These are phyloP conservation scores for Petrea volubilis DNA, from an alignment of 257 asterid genomes.

Conservation along the genomic window DNA sequence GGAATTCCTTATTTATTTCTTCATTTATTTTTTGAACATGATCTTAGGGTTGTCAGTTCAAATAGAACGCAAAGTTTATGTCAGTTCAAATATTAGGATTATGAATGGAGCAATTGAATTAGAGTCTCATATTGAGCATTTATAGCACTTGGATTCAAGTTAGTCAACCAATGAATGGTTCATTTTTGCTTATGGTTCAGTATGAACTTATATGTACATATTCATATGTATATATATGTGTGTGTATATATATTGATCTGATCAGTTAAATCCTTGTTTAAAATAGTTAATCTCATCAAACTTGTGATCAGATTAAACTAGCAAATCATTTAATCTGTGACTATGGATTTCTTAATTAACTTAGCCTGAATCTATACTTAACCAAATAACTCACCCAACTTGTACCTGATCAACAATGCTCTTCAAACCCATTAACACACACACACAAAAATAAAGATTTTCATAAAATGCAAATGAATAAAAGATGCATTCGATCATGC, in stretches of 20 bases:
- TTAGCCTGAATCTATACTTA: conserved; percentile 48
- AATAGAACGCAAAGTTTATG: too few relatives aligned
- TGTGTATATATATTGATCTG: too few relatives aligned
- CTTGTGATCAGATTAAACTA: conserved; percentile 33
- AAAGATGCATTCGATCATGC: conserved; percentile 64
- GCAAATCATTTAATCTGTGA: conserved; percentile 23
- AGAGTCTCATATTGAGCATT: too few relatives aligned
- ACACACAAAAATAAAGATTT: conserved; percentile 11
- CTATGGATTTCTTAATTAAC: conserved; percentile 23
- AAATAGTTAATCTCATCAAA: conserved; percentile 29
- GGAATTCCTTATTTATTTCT: too few relatives aligned
- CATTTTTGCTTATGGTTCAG: neutral
- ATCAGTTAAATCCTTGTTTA: conserved; percentile 13
- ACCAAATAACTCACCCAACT: conserved; percentile 79
- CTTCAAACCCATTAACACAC: conserved; percentile 36
- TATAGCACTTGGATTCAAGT: too few relatives aligned
- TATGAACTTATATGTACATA: neutral
- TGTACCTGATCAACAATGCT: conserved; percentile 55
- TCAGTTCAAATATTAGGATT: too few relatives aligned
- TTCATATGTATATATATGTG: too few relatives aligned
- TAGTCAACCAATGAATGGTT: neutral
- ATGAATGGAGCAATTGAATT: too few relatives aligned
- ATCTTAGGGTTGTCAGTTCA: too few relatives aligned
- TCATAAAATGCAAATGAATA: conserved; percentile 20
- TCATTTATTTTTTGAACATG: too few relatives aligned